Conservation (phyloP, 2,329 filamentous ascomycete species). For the Aspergillus sp. region DNA sequence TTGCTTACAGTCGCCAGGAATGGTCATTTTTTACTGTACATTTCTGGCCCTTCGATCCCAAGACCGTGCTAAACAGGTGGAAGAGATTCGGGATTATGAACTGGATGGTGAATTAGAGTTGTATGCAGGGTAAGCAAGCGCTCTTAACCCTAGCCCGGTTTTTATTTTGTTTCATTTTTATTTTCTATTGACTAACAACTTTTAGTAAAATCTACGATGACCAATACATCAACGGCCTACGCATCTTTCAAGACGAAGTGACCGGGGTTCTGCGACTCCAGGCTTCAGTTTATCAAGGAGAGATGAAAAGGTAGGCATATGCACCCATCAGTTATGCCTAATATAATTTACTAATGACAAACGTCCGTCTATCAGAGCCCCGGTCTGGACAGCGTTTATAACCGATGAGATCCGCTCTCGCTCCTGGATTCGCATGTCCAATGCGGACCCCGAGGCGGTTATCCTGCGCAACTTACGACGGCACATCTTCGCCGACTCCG, state of each 20-base stretch:
- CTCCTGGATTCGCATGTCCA: constrained; percentile 39
- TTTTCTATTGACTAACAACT: constrained; percentile 6
- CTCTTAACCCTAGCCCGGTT: not conserved
- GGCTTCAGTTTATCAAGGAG: constrained; percentile 47
- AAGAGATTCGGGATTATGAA: constrained; percentile 42
- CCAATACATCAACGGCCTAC: constrained; percentile 46
- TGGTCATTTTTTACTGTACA: constrained; percentile 51
- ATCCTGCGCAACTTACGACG: constrained; percentile 45
- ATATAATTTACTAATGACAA: not conserved
- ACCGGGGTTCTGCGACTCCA: constrained; percentile 49
- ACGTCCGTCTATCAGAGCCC: constrained; percentile 31
- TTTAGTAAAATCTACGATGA: constrained; percentile 46
- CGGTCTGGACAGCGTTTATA: constrained; percentile 55
- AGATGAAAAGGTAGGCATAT: constrained; percentile 38
- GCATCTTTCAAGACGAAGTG: constrained; percentile 45
- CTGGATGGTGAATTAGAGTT: constrained; percentile 41
- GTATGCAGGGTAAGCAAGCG: constrained; percentile 41
- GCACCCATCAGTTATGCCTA: no score
- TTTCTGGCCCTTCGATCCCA: constrained; percentile 52
- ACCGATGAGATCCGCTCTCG: constrained; percentile 40
- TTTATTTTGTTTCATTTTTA: no score
- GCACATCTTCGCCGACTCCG: constrained; percentile 44
- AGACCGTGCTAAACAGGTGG: constrained; percentile 37
- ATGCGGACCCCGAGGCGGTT: constrained; percentile 34
- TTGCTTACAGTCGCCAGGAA: constrained; percentile 27